Conservation (phyloP, 2,329 filamentous ascomycete species). For the Fusarium poae region DNA sequence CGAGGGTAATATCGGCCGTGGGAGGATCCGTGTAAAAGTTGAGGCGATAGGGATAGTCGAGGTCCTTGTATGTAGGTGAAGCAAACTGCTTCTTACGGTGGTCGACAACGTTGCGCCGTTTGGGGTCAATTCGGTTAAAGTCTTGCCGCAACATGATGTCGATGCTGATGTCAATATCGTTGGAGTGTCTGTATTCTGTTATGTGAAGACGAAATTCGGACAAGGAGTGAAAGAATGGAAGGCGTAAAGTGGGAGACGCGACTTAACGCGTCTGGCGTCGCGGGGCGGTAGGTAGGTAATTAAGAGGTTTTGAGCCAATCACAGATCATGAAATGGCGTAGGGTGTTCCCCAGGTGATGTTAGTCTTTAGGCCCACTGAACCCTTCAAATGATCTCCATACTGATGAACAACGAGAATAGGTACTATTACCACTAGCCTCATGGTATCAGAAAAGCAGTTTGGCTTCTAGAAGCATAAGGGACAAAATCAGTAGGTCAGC, state of each 20-base stretch:
- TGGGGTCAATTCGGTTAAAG: slow-evolving; percentile 70
- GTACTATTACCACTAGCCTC: too few relatives aligned
- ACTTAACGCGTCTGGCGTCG: slow-evolving; percentile 50
- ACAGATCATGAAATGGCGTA: neutral
- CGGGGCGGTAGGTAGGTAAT: slow-evolving; percentile 45
- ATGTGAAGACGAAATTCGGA: slow-evolving; percentile 23
- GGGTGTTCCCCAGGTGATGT: slow-evolving; percentile 23
- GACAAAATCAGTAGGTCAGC: too few relatives aligned
- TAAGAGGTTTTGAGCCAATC: slow-evolving; percentile 41
- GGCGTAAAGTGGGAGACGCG: slow-evolving; percentile 51
- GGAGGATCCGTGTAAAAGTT: slow-evolving; percentile 93
- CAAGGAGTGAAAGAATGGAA: slow-evolving; percentile 31
- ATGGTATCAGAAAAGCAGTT: too few relatives aligned
- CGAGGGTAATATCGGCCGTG: slow-evolving; percentile 92
- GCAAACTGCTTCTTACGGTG: slow-evolving; percentile 90
- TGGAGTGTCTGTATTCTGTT: slow-evolving; percentile 12
- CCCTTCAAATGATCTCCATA: slow-evolving; percentile 1
- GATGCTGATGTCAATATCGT: slow-evolving; percentile 6
- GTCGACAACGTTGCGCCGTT: slow-evolving; percentile 82
- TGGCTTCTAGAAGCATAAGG: too few relatives aligned
- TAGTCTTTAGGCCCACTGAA: neutral
- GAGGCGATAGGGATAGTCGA: slow-evolving; percentile 85
- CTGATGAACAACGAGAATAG: neutral
- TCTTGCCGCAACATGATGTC: slow-evolving; percentile 64
- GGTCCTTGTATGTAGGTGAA: slow-evolving; percentile 78